Evolutionary conservation across 163 green algal genomes (phyloP).

Genomic region (Volvox carteri): DNA sequence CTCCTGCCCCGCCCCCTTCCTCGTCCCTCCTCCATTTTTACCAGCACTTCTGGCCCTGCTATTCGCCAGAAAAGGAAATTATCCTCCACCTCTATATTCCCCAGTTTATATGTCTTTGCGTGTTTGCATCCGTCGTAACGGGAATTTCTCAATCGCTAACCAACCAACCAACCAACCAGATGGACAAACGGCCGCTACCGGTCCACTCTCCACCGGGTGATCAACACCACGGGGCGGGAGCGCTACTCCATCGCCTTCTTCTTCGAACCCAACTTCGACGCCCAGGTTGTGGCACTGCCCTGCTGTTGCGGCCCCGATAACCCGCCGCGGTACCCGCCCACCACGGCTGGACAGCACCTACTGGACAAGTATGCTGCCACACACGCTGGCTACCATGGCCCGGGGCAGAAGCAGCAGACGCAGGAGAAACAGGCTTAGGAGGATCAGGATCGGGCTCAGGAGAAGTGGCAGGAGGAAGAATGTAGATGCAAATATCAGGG

Average conservation of each 20-base stretch:
- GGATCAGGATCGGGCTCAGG: background rate
- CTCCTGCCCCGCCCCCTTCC: background rate
- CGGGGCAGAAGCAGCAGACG: background rate
- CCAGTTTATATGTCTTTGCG: too few species aligned
- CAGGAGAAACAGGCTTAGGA: background rate
- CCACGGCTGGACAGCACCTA: constrained; percentile 83
- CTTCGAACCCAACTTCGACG: constrained; percentile 91
- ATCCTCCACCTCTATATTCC: too few species aligned
- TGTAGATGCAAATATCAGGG: too few species aligned
- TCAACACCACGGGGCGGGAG: constrained; percentile 53
- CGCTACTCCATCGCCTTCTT: constrained; percentile 88
- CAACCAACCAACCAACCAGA: constrained; percentile 31
- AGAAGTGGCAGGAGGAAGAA: too few species aligned
- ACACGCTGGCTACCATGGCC: constrained; percentile 71
- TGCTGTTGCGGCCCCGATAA: constrained; percentile 63
- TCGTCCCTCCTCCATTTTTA: background rate
- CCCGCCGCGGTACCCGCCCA: constrained; percentile 78
- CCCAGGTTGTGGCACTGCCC: constrained; percentile 80
- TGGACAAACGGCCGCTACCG: constrained; percentile 91
- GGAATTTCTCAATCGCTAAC: background rate
- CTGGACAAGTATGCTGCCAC: constrained; percentile 87
- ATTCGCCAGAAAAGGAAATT: too few species aligned
- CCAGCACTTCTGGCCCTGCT: too few species aligned
- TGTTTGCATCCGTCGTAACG: too few species aligned
- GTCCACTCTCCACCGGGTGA: constrained; percentile 90